A percentile compares a stretch with the other conserved stretches of the same genome.
phyloP scores from a whole-genome alignment of 345 rosid genomes.

The Populus euphratica region DNA sequence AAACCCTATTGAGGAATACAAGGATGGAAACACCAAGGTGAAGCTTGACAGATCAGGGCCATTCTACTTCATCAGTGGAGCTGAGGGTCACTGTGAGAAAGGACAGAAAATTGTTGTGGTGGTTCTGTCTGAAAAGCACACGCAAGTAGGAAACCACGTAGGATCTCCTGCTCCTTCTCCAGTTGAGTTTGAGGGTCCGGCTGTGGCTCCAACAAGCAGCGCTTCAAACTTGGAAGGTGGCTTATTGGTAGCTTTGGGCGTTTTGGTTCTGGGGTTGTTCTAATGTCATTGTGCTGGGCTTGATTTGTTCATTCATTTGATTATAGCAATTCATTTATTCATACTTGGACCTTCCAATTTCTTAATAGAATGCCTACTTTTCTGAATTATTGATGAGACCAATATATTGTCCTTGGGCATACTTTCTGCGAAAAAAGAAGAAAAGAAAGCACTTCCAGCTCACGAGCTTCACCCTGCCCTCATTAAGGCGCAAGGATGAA shows the following conservation, averaged over 20 bases:
- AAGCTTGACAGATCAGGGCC: conserved; percentile 57
- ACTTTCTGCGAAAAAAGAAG: no score
- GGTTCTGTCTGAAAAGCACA: conserved; percentile 44
- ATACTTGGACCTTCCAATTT: not conserved
- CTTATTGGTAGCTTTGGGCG: conserved; percentile 6
- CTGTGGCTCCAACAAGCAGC: conserved; percentile 58
- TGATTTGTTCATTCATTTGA: not conserved
- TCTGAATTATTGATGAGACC: not conserved
- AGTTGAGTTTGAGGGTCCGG: conserved; percentile 44
- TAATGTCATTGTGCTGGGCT: not conserved
- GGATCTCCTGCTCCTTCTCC: conserved; percentile 82
- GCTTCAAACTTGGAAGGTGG: conserved; percentile 28
- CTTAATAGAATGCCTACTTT: no score
- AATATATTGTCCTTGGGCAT: no score
- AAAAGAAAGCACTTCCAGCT: no score
- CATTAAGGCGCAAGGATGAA: no score
- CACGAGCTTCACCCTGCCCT: no score
- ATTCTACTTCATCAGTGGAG: conserved; percentile 77
- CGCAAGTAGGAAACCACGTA: not conserved
- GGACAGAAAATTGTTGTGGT: conserved; percentile 72
- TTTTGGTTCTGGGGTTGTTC: conserved; percentile 31
- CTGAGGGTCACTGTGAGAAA: conserved; percentile 61
- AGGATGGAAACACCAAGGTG: conserved; percentile 67
- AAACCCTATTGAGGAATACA: conserved; percentile 52
- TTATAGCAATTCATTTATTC: conserved; percentile 2